Evolutionary conservation across 306 rosid species (phyloP).

Genomic region (Cucumis melo): DNA sequence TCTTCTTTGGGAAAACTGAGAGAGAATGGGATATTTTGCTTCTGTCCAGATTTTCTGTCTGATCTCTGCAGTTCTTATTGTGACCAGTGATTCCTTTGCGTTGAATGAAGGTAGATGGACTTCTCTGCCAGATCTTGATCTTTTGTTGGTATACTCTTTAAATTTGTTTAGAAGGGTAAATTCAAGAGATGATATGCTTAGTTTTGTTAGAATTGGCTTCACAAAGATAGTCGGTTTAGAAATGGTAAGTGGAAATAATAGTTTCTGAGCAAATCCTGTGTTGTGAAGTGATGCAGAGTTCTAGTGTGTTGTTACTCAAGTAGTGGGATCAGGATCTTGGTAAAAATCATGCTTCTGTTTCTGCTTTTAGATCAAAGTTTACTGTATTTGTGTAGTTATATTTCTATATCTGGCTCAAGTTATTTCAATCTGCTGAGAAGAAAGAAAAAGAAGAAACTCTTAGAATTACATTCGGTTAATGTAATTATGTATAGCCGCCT

Average conservation of each 20-base stretch:
- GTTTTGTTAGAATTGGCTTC: neutral
- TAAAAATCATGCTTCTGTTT: neutral
- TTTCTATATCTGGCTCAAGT: conserved; percentile 2
- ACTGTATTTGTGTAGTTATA: neutral
- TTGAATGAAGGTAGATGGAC: conserved; percentile 48
- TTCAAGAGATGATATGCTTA: neutral
- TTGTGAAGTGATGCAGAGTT: neutral
- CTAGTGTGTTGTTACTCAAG: neutral
- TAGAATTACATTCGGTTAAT: neutral
- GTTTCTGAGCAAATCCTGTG: neutral
- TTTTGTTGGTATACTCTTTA: neutral
- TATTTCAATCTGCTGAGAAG: neutral
- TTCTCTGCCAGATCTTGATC: conserved; percentile 40
- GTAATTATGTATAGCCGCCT: neutral
- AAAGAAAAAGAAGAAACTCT: neutral
- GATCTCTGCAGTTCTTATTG: conserved; percentile 29
- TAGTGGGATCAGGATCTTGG: conserved; percentile 4
- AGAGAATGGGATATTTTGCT: conserved; percentile 42
- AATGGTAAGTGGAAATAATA: neutral
- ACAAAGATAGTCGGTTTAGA: neutral
- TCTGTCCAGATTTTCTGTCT: conserved; percentile 35
- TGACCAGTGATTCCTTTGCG: conserved; percentile 29
- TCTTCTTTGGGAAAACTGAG: conserved; percentile 14
- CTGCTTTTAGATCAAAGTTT: neutral
- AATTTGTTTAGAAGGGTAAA: neutral